Base-by-base conservation (phyloP, 768 basidiomycete genomes). In the Lyophyllum atratum region DNA sequence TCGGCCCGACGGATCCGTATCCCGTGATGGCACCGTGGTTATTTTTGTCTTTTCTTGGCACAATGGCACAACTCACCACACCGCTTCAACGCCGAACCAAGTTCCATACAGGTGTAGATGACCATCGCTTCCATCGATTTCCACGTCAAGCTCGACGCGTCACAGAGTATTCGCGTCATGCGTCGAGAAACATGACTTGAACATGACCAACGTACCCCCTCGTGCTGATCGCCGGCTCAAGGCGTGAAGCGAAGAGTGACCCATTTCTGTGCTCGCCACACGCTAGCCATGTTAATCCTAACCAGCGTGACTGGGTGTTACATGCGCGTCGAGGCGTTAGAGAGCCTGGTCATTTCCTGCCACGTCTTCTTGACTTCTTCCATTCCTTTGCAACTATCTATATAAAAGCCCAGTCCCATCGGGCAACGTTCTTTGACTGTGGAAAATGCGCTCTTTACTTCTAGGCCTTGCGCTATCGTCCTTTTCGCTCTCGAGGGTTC, bases 291-390 rank as follows among this genome's bases (percentile, higher is more conserved):
- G 31, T 17, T 48, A 15, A 42, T 26, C 25, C 33, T 34, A 22
- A 28, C 26, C 45, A 63, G 42, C 55, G 49, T 57, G 59, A 60
- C 47, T 49, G 42, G 40, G 19, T 61, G 53, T 52, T 55, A 40
- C 61, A 61, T 46, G 49, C 55, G 55, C 21, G 33, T 17, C 19
- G 49, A 40, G 52, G 49, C 11, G 37, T 54, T 48, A 47, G 40
- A 17, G 48, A 1, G 54, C n/a, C 26, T 11, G 4, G 24, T 14
- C 33, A 33, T 49, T 47, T 15, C n/a, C 22, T 46, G 33, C 52
- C 48, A 44, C 43, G 46, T 54, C 45, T n/a, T 51, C 31, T 46
- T 29, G 39, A 19, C 17, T 40, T 24, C 54, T 22, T 19, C 7
- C 9, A n/a, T 26, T 50, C 33, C 40, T 56, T 33, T 40, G 15